phyloP scores from a whole-genome alignment of 2,329 filamentous ascomycete genomes.

The Gremmenia infestans region DNA sequence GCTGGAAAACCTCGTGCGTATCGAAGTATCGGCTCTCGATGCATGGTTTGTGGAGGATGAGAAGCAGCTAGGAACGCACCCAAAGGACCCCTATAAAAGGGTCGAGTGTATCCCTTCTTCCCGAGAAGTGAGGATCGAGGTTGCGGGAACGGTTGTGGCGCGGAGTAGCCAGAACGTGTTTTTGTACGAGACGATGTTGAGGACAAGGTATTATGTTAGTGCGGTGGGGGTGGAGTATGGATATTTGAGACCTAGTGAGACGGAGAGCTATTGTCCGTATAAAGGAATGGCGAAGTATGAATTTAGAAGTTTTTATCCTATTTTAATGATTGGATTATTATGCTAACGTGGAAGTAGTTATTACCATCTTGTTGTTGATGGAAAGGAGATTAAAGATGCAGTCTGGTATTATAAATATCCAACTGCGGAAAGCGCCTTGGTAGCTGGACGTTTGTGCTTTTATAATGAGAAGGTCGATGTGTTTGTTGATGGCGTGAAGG shows the following conservation, averaged over 20 bases:
- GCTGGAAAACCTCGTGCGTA: conserved; percentile 13
- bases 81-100: conserved; percentile 63
- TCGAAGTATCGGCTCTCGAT: conserved; percentile 17
- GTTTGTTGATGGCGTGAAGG: conserved; percentile 45
- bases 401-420: conserved; percentile 61
- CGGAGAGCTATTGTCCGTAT: conserved; percentile 58
- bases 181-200: conserved; percentile 56
- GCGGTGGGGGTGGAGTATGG: conserved; percentile 11
- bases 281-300: conserved; percentile 59
- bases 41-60: conserved; percentile 54
- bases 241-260: conserved; percentile 44
- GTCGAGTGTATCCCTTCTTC: conserved; percentile 55
- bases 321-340: neutral
- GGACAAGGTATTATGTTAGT: conserved; percentile 49
- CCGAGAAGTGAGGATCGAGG: conserved; percentile 46
- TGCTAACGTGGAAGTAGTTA: conserved; percentile 15
- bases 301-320: neutral
- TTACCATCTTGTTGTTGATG: conserved; percentile 48
- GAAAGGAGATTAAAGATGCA: conserved; percentile 42
- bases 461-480: conserved; percentile 66
- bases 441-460: conserved; percentile 57
- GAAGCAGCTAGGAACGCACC: conserved; percentile 52
- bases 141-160: conserved; percentile 43
- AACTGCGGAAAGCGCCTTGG: conserved; percentile 47
- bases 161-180: conserved; percentile 43